These are phyloP conservation scores for Xylaria longipes DNA, from an alignment of 495 filamentous ascomycete species.

Conservation along the genomic window DNA sequence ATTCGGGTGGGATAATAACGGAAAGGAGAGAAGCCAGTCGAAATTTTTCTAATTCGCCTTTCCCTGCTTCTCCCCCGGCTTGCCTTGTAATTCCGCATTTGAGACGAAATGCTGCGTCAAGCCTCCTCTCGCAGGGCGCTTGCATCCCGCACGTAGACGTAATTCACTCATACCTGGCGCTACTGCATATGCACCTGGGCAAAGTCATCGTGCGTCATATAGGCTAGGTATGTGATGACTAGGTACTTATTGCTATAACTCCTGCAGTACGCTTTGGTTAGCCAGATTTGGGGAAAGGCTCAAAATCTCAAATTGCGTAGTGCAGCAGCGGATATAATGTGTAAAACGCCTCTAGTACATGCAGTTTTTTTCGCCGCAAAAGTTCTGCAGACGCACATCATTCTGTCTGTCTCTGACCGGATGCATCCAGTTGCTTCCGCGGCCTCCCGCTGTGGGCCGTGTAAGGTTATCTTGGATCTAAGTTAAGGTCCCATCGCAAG, in stretches of 20 bases:
- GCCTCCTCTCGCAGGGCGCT: conserved; percentile 3
- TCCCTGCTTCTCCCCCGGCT: not conserved
- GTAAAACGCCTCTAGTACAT: conserved; percentile 7
- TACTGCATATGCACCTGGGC: conserved; percentile 26
- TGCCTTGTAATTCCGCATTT: conserved; percentile 1
- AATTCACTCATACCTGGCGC: conserved; percentile 18
- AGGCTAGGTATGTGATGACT: not conserved
- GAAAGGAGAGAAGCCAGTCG: not conserved
- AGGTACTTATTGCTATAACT: not conserved
- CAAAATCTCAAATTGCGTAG: conserved; percentile 12
- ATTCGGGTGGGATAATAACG: not conserved
- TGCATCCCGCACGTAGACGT: conserved; percentile 25
- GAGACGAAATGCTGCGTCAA: not conserved
- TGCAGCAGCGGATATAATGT: conserved; percentile 16
- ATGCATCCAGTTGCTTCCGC: conserved; percentile 27
- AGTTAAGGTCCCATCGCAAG: conserved; percentile 15
- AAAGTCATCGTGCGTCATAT: conserved; percentile 28
- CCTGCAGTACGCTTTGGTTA: not conserved
- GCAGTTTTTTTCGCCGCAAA: conserved; percentile 23
- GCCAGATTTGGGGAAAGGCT: conserved; percentile 11
- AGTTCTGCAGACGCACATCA: conserved; percentile 29
- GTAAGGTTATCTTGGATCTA: conserved; percentile 29
- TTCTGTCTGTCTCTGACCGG: conserved; percentile 17
- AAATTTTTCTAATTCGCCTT: not conserved
- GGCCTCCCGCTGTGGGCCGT: conserved; percentile 22